phyloP scores from a whole-genome alignment of 306 rosid genomes.

The Alnus rubra region DNA sequence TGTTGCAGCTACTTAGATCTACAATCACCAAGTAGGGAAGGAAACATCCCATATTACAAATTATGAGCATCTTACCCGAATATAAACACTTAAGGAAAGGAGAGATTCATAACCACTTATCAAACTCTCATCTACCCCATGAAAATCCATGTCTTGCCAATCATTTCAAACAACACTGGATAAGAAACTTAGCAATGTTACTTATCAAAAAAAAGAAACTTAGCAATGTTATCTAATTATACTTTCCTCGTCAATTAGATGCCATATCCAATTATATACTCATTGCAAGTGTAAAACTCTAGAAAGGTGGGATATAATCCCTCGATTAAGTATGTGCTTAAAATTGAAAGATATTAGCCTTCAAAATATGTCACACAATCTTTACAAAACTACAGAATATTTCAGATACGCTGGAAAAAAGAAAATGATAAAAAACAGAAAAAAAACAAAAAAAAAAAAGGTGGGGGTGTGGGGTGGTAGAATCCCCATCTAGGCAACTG shows the following conservation, averaged over 20 bases:
- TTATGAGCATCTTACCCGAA: background rate
- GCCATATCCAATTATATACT: background rate
- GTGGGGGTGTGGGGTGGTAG: too few relatives aligned
- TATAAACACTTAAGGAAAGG: background rate
- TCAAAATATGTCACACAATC: background rate
- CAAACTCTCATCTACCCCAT: background rate
- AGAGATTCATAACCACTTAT: background rate
- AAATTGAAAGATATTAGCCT: background rate
- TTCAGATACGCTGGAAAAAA: background rate
- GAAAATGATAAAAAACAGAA: too few relatives aligned
- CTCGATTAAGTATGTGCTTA: too few relatives aligned
- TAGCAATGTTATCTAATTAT: background rate
- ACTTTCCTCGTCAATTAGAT: background rate
- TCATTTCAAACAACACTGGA: background rate
- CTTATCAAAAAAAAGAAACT: too few relatives aligned
- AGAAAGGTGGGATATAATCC: background rate
- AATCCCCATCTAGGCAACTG: background rate
- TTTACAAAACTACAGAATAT: background rate
- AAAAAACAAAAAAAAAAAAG: too few relatives aligned
- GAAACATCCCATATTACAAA: background rate
- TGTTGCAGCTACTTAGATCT: background rate
- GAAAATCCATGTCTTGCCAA: background rate
- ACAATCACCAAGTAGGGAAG: background rate
- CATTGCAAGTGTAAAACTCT: background rate
- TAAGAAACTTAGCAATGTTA: background rate